Evolutionary conservation across 2,329 filamentous ascomycete genomes (phyloP), one percentile per base, ranked within the genome.

Genomic region (Blastomyces gilchristii): DNA sequence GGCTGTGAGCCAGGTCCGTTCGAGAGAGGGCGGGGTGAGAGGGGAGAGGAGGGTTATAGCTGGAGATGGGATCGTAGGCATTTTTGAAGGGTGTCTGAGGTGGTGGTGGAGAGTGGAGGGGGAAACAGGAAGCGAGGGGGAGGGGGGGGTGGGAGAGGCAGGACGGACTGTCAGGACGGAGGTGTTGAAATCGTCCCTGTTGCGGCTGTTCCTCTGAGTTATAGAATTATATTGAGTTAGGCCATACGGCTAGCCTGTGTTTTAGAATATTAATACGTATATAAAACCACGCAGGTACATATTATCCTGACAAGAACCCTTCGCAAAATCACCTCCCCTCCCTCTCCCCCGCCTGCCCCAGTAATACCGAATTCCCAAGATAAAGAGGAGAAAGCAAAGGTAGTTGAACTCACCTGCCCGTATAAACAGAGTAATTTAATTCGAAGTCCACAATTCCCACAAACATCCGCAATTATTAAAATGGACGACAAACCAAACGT

Each of bases 1-100:
- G 63, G 87, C 80, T 25, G 90, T 90, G 67, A 86, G 85, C 94
- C 94, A 99, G 70, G 91, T 87, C 69, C 94, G 90, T 67, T 78
- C 76, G 60, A 74, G 71, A 11, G 75, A 82, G 16, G 83, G 75
- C 12, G 84, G 83, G 28, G 75, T 76, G 62, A 85, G 76, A 58
- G 82, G 80, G 34, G 82, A 78, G 64, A 85, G 77, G 18, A 74
- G 66, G 11, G 37, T 60, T 9, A 65, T 39, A 37, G 59, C 58
- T 49, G 41, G 25, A 25, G 57, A 16, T 12, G 41, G 57, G 11
- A n/a, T 59, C 16, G 45, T 31, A 9, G 58, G 16, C n/a, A 52
- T 49, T 41, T 60, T 60, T n/a, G 16, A 18, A n/a, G 3, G 4
- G 45, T 52, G 47, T 25, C 3, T 39, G 45, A 2, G 25, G 45